Base-by-base conservation (phyloP, 345 rosid genomes). In the Noccaea bulbosa region DNA sequence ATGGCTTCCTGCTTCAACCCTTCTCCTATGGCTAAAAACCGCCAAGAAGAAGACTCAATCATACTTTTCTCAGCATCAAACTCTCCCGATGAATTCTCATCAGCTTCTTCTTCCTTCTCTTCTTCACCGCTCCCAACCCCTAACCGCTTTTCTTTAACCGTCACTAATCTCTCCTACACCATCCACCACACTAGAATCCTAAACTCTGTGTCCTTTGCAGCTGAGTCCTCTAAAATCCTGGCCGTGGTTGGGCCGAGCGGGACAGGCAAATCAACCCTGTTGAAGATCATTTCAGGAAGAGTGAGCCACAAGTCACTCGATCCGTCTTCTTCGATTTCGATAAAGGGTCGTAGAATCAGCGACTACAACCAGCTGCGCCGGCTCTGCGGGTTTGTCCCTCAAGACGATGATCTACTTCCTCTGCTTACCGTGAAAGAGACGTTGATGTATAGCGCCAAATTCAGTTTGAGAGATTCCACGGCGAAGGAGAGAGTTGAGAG, bases 161-260 rank as follows among this genome's bases (percentile, higher is more conserved):
- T 87, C 47, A 72, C 54, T 67, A 81, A 87, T 44, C 98, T 93
- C 61, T 90, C 94, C 8, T 93, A 88, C 77, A 76, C 82, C 14
- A 71, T 88, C 53, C 69, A 62, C 66, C 87, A 81, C 8, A 40
- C 85, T 30, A 62, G 43, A 53, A 77, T 93, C 4, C 91, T 93
- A 8, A 84, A 86, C 17, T 90, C 96, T 0, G 85, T 88, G 38
- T 80, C 89, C 14, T 88, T 93, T 47, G 74, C 72, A 2, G 91
- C 97, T 0, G 77, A 79, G 44, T 83, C 87, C 58, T 83, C 89
- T 10, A 87, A 90, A 65, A 77, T 88, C 75, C 80, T 88, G 2
- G 97, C 96, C 51, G 68, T 93, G 34, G 91, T 90, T 9, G 94
- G 97, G 11, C 93, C 92, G 0, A 93, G 97, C 41, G 96, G 97